Percentiles rank a stretch among this genome's conserved stretches.
These are phyloP conservation scores for Cicer judaicum DNA, from an alignment of 306 rosid species.

Conservation along the genomic window DNA sequence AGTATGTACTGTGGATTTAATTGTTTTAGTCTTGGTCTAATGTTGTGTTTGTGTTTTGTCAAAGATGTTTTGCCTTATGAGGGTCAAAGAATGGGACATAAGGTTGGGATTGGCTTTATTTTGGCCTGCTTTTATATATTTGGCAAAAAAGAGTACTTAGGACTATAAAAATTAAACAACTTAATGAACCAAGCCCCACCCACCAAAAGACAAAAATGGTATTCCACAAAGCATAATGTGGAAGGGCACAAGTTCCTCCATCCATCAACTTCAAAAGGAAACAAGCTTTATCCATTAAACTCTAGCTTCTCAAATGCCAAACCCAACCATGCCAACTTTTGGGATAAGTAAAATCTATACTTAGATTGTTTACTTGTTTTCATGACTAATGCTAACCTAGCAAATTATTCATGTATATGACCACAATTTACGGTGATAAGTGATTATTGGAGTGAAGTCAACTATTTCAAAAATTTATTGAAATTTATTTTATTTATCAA, in stretches of 20 bases:
- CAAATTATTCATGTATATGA: too few relatives aligned
- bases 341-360: not conserved
- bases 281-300: slow-evolving; percentile 46
- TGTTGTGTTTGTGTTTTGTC: slow-evolving; percentile 12
- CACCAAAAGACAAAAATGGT: slow-evolving; percentile 49
- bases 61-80: slow-evolving; percentile 40
- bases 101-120: slow-evolving; percentile 45
- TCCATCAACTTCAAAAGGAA: slow-evolving; percentile 53
- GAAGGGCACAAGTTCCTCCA: slow-evolving; percentile 48
- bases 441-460: too few relatives aligned
- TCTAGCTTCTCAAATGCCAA: slow-evolving; percentile 35
- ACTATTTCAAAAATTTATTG: too few relatives aligned
- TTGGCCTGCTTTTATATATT: slow-evolving; percentile 46
- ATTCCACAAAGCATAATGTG: slow-evolving; percentile 46
- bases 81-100: slow-evolving; percentile 51
- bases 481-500: too few relatives aligned
- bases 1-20: not conserved
- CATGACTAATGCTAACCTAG: too few relatives aligned
- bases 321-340: slow-evolving; percentile 34
- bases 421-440: too few relatives aligned
- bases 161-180: slow-evolving; percentile 52
- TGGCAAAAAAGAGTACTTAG: slow-evolving; percentile 47
- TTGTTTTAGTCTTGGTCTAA: not conserved
- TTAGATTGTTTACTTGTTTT: not conserved
- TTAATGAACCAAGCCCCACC: slow-evolving; percentile 37